Percentiles rank a stretch among this genome's conserved stretches.
These are phyloP conservation scores for Naganishia cerealis DNA, from an alignment of 1,284 basidiomycete species.

Conservation along the genomic window DNA sequence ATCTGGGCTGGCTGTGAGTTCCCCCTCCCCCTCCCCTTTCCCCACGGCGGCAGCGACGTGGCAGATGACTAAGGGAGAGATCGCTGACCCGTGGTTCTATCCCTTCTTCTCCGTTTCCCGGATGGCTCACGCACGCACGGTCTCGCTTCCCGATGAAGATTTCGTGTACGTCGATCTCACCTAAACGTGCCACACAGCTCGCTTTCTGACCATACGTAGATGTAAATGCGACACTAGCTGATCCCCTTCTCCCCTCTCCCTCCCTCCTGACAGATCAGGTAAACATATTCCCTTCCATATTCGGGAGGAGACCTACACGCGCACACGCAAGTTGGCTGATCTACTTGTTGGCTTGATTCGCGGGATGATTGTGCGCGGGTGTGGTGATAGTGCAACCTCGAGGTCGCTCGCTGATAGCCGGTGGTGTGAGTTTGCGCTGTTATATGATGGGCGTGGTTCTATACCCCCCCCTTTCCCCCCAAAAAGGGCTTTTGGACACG, in stretches of 20 bases:
- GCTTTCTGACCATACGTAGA: background rate
- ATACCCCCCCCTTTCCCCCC: too few species aligned
- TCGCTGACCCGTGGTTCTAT: background rate
- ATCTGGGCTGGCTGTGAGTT: slow-evolving; percentile 51
- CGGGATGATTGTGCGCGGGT: background rate
- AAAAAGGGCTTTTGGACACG: background rate
- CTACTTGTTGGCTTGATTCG: too few species aligned
- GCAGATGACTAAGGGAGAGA: background rate
- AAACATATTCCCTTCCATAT: background rate
- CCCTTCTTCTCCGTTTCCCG: background rate
- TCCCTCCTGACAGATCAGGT: background rate
- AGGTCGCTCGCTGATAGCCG: slow-evolving; percentile 69
- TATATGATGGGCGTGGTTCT: too few species aligned
- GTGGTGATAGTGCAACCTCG: slow-evolving; percentile 63
- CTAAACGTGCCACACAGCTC: background rate
- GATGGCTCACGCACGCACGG: too few species aligned
- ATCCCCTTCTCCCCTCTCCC: background rate
- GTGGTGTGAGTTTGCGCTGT: slow-evolving; percentile 56
- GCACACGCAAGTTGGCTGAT: too few species aligned
- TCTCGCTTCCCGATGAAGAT: background rate
- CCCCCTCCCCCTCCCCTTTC: background rate
- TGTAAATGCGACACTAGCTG: background rate
- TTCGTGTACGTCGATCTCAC: slow-evolving; percentile 3
- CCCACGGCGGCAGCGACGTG: background rate
- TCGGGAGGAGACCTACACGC: too few species aligned